phyloP scores from a whole-genome alignment of 2,329 filamentous ascomycete species.

The Pseudogymnoascus sp. region DNA sequence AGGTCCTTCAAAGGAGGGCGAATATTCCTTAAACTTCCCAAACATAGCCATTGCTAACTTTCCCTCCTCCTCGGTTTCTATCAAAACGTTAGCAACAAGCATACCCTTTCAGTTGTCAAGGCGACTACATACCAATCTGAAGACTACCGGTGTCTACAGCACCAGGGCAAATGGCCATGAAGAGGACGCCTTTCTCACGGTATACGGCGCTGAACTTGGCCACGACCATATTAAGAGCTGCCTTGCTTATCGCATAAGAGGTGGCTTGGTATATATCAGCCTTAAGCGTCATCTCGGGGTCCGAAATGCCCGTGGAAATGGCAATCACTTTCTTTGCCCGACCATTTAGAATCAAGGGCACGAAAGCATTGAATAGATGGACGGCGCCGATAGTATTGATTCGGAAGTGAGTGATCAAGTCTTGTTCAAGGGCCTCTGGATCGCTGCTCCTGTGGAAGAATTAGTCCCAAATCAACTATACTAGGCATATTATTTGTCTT shows the following conservation, averaged over 20 bases:
- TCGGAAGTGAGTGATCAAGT: slow-evolving; percentile 29
- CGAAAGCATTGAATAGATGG: slow-evolving; percentile 43
- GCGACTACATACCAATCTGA: slow-evolving; percentile 16
- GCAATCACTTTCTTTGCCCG: slow-evolving; percentile 44
- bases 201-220: slow-evolving; percentile 46
- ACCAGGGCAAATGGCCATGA: slow-evolving; percentile 44
- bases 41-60: slow-evolving; percentile 18
- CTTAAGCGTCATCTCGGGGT: slow-evolving; percentile 35
- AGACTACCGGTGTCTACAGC: slow-evolving; percentile 36
- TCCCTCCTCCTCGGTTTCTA: slow-evolving; percentile 20
- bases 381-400: slow-evolving; percentile 45
- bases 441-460: slow-evolving; percentile 16
- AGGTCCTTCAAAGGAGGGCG: slow-evolving; percentile 22
- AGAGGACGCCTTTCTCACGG: slow-evolving; percentile 41
- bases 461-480: slow-evolving; percentile 11
- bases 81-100: slow-evolving; percentile 12
- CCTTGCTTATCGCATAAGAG: slow-evolving; percentile 43
- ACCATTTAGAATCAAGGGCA: slow-evolving; percentile 44
- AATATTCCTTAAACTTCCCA: slow-evolving; percentile 17
- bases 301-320: slow-evolving; percentile 40
- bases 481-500: slow-evolving; percentile 2
- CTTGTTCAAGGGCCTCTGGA: slow-evolving; percentile 30
- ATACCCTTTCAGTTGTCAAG: slow-evolving; percentile 12
- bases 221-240: slow-evolving; percentile 42
- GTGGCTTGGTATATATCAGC: slow-evolving; percentile 29